Evolutionary conservation across 345 rosid genomes (phyloP).

Genomic region (Carallia brachiata): DNA sequence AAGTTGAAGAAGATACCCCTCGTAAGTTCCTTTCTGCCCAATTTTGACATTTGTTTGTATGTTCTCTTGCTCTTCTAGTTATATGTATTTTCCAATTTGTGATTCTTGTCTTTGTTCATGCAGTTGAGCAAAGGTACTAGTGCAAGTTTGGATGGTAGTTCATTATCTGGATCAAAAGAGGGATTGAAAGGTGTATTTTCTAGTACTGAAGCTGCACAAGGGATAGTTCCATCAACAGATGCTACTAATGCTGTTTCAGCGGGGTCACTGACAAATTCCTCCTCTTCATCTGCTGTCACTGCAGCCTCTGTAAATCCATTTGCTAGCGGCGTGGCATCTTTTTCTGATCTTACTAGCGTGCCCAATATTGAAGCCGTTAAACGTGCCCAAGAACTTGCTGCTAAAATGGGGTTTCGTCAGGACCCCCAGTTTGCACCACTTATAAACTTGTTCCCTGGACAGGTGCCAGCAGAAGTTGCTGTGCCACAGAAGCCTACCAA

Average conservation of each 20-base stretch:
- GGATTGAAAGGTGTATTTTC: slow-evolving; percentile 14
- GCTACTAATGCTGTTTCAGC: slow-evolving; percentile 29
- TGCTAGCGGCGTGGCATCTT: slow-evolving; percentile 28
- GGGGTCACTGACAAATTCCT: slow-evolving; percentile 29
- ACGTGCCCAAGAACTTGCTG: slow-evolving; percentile 87
- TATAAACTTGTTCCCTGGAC: slow-evolving; percentile 76
- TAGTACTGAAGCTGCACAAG: slow-evolving; percentile 23
- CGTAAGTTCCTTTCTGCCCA: slow-evolving; percentile 36
- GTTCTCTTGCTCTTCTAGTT: background rate
- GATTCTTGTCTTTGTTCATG: slow-evolving; percentile 22
- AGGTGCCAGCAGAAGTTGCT: slow-evolving; percentile 46
- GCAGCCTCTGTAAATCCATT: slow-evolving; percentile 37
- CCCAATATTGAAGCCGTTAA: slow-evolving; percentile 79
- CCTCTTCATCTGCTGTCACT: slow-evolving; percentile 18
- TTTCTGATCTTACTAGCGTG: slow-evolving; percentile 42
- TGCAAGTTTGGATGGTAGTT: slow-evolving; percentile 41
- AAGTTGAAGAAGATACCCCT: slow-evolving; percentile 61
- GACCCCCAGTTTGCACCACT: slow-evolving; percentile 72
- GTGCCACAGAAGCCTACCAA: slow-evolving; percentile 76
- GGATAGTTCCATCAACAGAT: slow-evolving; percentile 22
- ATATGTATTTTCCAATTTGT: background rate
- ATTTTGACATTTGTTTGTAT: no score
- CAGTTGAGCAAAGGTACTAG: slow-evolving; percentile 51
- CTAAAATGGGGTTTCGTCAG: slow-evolving; percentile 78
- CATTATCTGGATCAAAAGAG: slow-evolving; percentile 22